phyloP scores from a whole-genome alignment of 164 flowering plant genomes.

The Cinnamomum chago region DNA sequence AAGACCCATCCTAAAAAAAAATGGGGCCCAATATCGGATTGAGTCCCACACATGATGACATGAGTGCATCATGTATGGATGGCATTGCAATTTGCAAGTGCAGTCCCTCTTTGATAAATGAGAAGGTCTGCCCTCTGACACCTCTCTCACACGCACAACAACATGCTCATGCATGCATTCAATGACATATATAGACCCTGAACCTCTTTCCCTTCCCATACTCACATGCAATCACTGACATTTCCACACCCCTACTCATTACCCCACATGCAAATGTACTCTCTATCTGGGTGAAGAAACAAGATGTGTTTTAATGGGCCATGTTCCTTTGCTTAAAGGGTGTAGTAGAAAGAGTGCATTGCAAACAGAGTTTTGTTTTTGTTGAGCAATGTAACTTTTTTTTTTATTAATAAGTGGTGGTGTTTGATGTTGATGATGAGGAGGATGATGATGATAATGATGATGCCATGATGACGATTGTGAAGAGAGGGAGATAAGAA shows the following conservation, averaged over 20 bases:
- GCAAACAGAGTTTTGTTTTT: background rate
- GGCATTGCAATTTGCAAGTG: background rate
- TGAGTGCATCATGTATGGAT: too few species aligned
- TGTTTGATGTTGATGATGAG: background rate
- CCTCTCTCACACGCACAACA: conserved; percentile 2
- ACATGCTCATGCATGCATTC: conserved; percentile 22
- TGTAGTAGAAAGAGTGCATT: background rate
- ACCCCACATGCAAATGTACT: conserved; percentile 16
- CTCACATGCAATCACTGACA: conserved; percentile 20
- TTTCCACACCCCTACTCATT: conserved; percentile 12
- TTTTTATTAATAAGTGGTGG: background rate
- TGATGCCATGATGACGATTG: conserved; percentile 41
- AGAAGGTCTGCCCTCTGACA: background rate
- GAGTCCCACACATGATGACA: too few species aligned
- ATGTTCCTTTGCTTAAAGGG: background rate
- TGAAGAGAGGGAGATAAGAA: conserved; percentile 10
- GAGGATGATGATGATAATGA: conserved; percentile 35
- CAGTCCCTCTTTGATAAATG: background rate
- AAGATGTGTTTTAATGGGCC: background rate
- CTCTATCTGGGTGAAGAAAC: conserved; percentile 1
- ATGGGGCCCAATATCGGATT: too few species aligned
- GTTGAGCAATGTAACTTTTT: background rate
- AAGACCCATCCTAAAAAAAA: too few species aligned
- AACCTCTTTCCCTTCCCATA: conserved; percentile 9
- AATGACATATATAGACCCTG: background rate